phyloP scores from a whole-genome alignment of 257 asterid genomes.

The Lithospermum erythrorhizon region DNA sequence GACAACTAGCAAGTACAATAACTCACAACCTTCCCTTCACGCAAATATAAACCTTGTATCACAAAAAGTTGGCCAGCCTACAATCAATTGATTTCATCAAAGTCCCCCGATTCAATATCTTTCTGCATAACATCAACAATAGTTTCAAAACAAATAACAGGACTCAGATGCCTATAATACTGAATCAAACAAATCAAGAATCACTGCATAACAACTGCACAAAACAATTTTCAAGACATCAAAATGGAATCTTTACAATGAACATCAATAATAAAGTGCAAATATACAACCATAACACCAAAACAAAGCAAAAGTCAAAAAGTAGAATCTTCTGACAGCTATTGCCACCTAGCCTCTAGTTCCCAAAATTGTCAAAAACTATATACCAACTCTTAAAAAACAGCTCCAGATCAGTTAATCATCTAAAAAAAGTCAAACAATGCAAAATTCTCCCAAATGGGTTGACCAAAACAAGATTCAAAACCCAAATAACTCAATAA shows the following conservation, averaged over 20 bases:
- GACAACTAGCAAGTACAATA: constrained; percentile 14
- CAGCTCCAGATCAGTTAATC: neutral
- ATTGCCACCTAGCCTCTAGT: constrained; percentile 1
- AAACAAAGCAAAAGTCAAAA: neutral
- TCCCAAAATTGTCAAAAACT: neutral
- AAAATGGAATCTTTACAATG: neutral
- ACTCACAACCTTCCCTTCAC: constrained; percentile 7
- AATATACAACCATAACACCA: neutral
- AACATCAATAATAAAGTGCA: neutral
- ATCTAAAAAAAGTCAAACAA: neutral
- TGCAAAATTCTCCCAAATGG: neutral
- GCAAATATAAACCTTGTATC: constrained; percentile 26
- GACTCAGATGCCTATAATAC: neutral
- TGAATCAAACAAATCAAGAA: neutral
- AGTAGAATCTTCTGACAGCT: constrained; percentile 13
- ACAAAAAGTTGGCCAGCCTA: constrained; percentile 13
- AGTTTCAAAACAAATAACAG: neutral
- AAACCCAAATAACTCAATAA: neutral
- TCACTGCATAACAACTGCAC: neutral
- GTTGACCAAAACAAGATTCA: neutral
- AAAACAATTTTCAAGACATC: neutral
- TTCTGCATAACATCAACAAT: constrained; percentile 6
- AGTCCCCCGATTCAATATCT: constrained; percentile 12
- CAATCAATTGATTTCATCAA: constrained; percentile 29
- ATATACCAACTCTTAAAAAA: no score